phyloP scores from a whole-genome alignment of 345 rosid genomes.

The Linum usitatissimum region DNA sequence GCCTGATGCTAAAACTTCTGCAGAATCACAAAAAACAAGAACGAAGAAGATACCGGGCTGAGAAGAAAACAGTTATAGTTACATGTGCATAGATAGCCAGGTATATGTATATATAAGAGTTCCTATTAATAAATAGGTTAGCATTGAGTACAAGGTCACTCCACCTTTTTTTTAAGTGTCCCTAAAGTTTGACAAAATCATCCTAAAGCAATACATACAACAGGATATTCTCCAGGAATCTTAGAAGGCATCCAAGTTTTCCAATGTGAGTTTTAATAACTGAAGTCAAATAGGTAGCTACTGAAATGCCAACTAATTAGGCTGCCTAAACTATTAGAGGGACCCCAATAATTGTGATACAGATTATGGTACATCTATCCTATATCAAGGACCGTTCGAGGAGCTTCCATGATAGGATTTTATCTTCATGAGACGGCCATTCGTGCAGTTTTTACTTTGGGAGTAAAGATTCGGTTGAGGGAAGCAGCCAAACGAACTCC shows the following conservation, averaged over 20 bases:
- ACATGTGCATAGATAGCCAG: slow-evolving; percentile 9
- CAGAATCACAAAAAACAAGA: slow-evolving; percentile 8
- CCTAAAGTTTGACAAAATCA: slow-evolving; percentile 14
- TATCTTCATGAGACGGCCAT: slow-evolving; percentile 28
- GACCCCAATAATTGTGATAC: neutral
- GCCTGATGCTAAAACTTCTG: neutral
- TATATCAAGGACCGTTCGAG: neutral
- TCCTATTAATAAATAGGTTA: slow-evolving; percentile 10
- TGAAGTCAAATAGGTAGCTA: slow-evolving; percentile 4
- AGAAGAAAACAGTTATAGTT: slow-evolving; percentile 12
- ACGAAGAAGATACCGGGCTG: neutral
- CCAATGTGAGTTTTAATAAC: slow-evolving; percentile 14
- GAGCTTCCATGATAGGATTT: neutral
- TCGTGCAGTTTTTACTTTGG: slow-evolving; percentile 29
- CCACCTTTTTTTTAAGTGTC: slow-evolving; percentile 12
- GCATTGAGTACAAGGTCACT: slow-evolving; percentile 55
- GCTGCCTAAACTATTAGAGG: neutral
- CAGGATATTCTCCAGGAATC: slow-evolving; percentile 25
- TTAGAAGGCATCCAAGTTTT: neutral
- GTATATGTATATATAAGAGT: neutral
- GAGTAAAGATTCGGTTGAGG: slow-evolving; percentile 63
- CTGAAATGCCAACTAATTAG: neutral
- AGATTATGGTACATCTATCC: neutral
- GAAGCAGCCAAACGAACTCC: slow-evolving; percentile 75
- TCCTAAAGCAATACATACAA: slow-evolving; percentile 12